A percentile compares a stretch with the other conserved stretches of the same genome.
Conservation (phyloP, 345 rosid species). For the Brassica juncea region DNA sequence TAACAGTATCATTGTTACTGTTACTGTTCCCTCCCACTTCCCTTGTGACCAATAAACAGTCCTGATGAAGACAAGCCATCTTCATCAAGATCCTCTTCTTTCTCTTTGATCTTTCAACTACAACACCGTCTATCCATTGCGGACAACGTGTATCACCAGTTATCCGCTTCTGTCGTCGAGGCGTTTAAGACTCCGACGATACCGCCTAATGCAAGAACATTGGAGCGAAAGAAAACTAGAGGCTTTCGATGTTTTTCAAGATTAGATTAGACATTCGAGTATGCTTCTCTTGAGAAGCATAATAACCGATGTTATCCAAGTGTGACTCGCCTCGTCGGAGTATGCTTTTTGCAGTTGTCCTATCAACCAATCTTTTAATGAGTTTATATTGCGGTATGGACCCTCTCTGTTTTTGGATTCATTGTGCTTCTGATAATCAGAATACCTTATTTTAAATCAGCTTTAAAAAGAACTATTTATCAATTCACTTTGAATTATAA, state of each 20-base stretch:
- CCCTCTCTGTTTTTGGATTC: neutral
- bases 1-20: slow-evolving; percentile 63
- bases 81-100: slow-evolving; percentile 78
- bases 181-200: slow-evolving; percentile 33
- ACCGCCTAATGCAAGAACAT: slow-evolving; percentile 66
- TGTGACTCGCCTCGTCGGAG: slow-evolving; percentile 60
- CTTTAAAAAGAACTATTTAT: neutral
- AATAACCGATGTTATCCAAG: slow-evolving; percentile 77
- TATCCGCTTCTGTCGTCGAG: slow-evolving; percentile 51
- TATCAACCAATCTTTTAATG: neutral
- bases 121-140: slow-evolving; percentile 62
- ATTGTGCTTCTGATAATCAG: neutral
- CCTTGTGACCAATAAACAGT: slow-evolving; percentile 52
- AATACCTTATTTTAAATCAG: neutral
- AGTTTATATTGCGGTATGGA: neutral
- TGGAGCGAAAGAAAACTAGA: slow-evolving; percentile 78
- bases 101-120: slow-evolving; percentile 50
- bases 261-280: slow-evolving; percentile 63
- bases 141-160: slow-evolving; percentile 74
- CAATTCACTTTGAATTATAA: neutral
- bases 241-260: slow-evolving; percentile 56
- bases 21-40: slow-evolving; percentile 41
- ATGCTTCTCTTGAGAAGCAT: slow-evolving; percentile 68
- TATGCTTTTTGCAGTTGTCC: neutral
- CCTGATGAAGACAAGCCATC: slow-evolving; percentile 66